Conservation (phyloP, 352 stramenopile genomes). For the Phytophthora vignae region DNA sequence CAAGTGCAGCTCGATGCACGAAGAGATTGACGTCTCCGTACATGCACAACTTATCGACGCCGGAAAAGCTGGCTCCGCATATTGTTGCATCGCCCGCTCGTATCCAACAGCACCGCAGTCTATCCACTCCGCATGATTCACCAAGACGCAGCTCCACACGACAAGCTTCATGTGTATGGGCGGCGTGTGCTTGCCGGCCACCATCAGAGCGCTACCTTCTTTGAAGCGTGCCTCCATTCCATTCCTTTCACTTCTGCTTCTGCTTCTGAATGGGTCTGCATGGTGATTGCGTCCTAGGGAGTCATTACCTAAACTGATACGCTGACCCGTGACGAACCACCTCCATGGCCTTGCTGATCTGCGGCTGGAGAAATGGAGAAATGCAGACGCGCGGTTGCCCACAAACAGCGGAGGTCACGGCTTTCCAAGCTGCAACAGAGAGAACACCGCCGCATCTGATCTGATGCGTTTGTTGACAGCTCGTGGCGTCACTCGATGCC, state of each 20-base stretch:
- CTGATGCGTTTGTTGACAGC: constrained; percentile 33
- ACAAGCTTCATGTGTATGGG: background rate
- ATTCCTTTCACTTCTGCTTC: background rate
- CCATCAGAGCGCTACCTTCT: too few species aligned
- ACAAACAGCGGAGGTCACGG: background rate
- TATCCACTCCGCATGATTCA: constrained; percentile 12
- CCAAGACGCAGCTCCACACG: constrained; percentile 4
- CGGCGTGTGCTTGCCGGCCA: constrained; percentile 1
- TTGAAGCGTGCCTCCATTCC: background rate
- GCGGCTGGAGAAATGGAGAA: constrained; percentile 15
- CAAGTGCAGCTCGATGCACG: background rate
- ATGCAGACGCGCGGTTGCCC: constrained; percentile 14
- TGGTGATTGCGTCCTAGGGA: constrained; percentile 26
- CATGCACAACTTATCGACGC: background rate
- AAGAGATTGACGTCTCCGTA: constrained; percentile 4
- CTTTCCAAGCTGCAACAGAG: constrained; percentile 28
- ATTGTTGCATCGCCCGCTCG: constrained; percentile 18
- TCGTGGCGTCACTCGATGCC: constrained; percentile 14
- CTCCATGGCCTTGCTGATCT: constrained; percentile 21
- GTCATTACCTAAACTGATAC: constrained; percentile 30
- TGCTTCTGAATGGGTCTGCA: constrained; percentile 14
- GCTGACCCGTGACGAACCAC: constrained; percentile 29
- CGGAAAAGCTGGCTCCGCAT: constrained; percentile 27
- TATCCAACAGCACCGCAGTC: constrained; percentile 20
- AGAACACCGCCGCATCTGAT: constrained; percentile 25